These are phyloP conservation scores for Elsinoe batatas DNA, from an alignment of 2,329 filamentous ascomycete genomes.

Conservation along the genomic window DNA sequence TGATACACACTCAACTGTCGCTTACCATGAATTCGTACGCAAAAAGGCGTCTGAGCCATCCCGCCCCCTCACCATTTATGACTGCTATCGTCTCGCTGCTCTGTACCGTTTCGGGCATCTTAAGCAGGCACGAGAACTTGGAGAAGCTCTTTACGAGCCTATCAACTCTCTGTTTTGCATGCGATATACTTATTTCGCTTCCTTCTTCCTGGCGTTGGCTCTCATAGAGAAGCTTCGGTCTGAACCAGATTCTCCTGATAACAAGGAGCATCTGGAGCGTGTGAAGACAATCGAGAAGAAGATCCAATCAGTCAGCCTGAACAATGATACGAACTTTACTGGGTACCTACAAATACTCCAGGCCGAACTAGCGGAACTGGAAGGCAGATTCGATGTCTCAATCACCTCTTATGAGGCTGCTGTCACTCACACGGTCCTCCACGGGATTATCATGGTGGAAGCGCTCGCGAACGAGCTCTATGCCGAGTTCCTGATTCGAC, in stretches of 20 bases:
- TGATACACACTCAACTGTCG: conserved; percentile 49
- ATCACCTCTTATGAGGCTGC: conserved; percentile 59
- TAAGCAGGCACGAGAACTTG: conserved; percentile 34
- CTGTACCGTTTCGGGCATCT: conserved; percentile 36
- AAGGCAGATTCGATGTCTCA: conserved; percentile 38
- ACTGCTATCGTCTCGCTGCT: conserved; percentile 41
- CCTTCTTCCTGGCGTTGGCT: conserved; percentile 35
- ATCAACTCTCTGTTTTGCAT: conserved; percentile 36
- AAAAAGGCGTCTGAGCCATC: conserved; percentile 47
- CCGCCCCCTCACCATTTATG: conserved; percentile 57
- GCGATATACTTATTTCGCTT: conserved; percentile 32
- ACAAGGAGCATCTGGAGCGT: conserved; percentile 41
- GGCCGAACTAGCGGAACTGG: conserved; percentile 55
- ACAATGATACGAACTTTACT: conserved; percentile 62
- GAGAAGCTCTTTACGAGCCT: conserved; percentile 32
- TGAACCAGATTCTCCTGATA: conserved; percentile 29
- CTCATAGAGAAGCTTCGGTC: conserved; percentile 33
- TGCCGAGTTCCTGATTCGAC: conserved; percentile 58
- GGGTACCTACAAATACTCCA: conserved; percentile 58
- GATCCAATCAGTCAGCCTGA: conserved; percentile 53
- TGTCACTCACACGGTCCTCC: conserved; percentile 56
- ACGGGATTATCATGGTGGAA: conserved; percentile 60
- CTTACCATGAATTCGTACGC: conserved; percentile 46
- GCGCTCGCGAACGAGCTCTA: conserved; percentile 65
- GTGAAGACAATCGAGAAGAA: conserved; percentile 48